These are phyloP conservation scores for Suillus weaverae DNA, from an alignment of 768 basidiomycete species.

Conservation along the genomic window DNA sequence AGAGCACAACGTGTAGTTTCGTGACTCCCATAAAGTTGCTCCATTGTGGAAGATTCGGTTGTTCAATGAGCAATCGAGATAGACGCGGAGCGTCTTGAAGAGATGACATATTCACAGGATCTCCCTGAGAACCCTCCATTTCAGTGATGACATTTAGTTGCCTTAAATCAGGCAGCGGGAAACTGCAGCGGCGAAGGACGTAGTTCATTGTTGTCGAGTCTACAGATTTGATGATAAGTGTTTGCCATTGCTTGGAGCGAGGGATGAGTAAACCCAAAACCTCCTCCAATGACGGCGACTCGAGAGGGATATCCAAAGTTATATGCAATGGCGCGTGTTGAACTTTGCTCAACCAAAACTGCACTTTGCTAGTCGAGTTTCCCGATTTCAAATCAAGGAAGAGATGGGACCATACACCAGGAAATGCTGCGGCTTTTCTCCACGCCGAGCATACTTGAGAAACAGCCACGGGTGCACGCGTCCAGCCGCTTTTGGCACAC, in stretches of 20 bases:
- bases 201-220: constrained; percentile 39
- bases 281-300: constrained; percentile 30
- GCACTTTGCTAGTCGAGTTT: constrained; percentile 42
- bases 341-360: constrained; percentile 52
- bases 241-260: constrained; percentile 45
- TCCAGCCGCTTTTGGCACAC: constrained; percentile 52
- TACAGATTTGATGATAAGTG: constrained; percentile 40
- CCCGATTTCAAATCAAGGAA: constrained; percentile 49
- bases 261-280: constrained; percentile 42
- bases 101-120: constrained; percentile 29
- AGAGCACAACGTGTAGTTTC: constrained; percentile 35
- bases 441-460: constrained; percentile 63
- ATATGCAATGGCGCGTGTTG: constrained; percentile 44
- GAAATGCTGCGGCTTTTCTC: constrained; percentile 51
- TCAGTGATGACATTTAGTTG: constrained; percentile 33
- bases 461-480: constrained; percentile 50
- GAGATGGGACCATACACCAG: constrained; percentile 59
- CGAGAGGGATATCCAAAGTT: constrained; percentile 40
- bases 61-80: constrained; percentile 32
- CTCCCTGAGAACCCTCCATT: constrained; percentile 24
- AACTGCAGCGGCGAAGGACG: constrained; percentile 39
- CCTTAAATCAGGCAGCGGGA: constrained; percentile 38
- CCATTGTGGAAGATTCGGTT: constrained; percentile 37
- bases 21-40: constrained; percentile 36
- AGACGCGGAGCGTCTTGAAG: constrained; percentile 38